Conservation (phyloP, 2,329 filamentous ascomycete species). For the Paecilomyces dactylethromorphus region DNA sequence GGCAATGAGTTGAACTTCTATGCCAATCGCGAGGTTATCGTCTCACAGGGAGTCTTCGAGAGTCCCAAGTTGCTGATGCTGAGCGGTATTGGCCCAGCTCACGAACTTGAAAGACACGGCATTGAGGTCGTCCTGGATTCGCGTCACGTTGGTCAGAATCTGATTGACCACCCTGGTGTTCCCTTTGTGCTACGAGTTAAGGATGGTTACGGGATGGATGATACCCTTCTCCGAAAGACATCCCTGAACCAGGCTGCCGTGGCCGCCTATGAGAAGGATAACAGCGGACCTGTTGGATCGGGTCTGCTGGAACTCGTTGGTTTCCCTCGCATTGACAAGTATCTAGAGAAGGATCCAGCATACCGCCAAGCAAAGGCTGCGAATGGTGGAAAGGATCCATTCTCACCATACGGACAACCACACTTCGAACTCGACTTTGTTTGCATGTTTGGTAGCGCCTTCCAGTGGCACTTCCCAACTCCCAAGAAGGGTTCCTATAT, state of each 20-base stretch:
- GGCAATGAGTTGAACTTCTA: constrained; percentile 41
- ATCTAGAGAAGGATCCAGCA: constrained; percentile 41
- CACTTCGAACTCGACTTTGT: constrained; percentile 61
- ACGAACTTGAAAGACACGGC: constrained; percentile 29
- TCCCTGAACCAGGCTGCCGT: constrained; percentile 25
- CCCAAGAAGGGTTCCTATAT: constrained; percentile 44
- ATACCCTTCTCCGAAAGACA: constrained; percentile 32
- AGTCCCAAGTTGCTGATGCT: constrained; percentile 47
- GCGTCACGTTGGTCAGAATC: constrained; percentile 23
- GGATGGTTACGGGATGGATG: constrained; percentile 35
- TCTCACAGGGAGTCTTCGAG: constrained; percentile 47
- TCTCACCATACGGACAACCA: constrained; percentile 51
- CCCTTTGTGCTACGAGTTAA: constrained; percentile 38
- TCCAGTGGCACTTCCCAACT: constrained; percentile 44
- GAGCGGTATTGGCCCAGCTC: constrained; percentile 40
- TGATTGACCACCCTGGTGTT: constrained; percentile 35
- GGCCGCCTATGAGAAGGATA: constrained; percentile 31
- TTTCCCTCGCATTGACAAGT: constrained; percentile 52
- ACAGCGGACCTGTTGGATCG: constrained; percentile 34
- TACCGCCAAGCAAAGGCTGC: constrained; percentile 40
- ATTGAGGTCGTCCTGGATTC: constrained; percentile 25
- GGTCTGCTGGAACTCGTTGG: constrained; percentile 48
- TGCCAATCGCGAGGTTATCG: constrained; percentile 43
- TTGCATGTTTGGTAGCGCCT: constrained; percentile 48
- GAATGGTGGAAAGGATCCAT: constrained; percentile 45